These are phyloP conservation scores for Otatea glauca DNA, from an alignment of 176 grass and related monocot genomes.

Conservation along the genomic window DNA sequence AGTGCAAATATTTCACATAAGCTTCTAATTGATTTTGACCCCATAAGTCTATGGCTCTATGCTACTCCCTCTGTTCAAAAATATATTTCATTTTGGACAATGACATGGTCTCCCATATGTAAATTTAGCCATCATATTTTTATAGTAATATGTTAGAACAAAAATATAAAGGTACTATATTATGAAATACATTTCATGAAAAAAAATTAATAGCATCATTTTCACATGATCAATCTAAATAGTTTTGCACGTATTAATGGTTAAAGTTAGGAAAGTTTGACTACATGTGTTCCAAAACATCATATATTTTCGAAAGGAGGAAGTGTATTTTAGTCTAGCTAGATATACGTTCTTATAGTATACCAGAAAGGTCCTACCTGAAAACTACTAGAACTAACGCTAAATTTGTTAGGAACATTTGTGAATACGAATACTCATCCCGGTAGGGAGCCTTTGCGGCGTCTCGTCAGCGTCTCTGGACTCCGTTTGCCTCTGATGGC, in stretches of 20 bases:
- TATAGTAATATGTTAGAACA: background rate
- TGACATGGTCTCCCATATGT: conserved; percentile 3
- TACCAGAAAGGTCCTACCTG: background rate
- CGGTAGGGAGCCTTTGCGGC: no score
- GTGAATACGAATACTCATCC: no score
- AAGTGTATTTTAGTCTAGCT: background rate
- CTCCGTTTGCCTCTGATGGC: no score
- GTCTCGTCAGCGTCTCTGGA: no score
- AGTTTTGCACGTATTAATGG: background rate
- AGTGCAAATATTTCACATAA: conserved; percentile 10
- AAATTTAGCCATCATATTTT: background rate
- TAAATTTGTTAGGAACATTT: background rate
- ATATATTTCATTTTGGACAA: conserved; percentile 10
- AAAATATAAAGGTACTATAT: conserved; percentile 3
- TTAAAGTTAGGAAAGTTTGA: background rate
- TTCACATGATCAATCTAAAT: conserved; percentile 12
- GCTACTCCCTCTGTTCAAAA: background rate
- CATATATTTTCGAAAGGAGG: background rate
- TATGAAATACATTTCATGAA: conserved; percentile 10
- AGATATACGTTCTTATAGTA: conserved; percentile 1
- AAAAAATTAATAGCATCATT: background rate
- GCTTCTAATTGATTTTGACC: background rate
- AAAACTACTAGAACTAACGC: background rate
- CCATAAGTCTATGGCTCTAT: conserved; percentile 17
- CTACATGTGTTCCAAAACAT: background rate